Evolutionary conservation across 352 stramenopile species (phyloP).

Genomic region (Globisporangium paroecandrum): DNA sequence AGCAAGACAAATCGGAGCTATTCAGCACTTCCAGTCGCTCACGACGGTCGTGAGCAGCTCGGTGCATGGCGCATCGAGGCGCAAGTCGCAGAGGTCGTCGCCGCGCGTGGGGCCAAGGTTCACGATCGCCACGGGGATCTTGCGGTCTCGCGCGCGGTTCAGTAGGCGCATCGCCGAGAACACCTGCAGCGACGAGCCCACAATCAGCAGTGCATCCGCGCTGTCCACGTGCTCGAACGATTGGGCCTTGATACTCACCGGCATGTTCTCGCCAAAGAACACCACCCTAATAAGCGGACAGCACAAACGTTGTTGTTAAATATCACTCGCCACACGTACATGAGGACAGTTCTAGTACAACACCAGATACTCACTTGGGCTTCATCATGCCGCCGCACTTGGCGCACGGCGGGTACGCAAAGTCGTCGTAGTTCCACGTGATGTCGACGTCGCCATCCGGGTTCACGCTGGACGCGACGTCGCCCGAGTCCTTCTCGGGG

Average conservation of each 20-base stretch:
- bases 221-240: slow-evolving; percentile 70
- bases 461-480: slow-evolving; percentile 81
- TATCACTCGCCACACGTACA: no score
- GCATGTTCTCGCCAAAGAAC: slow-evolving; percentile 97
- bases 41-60: slow-evolving; percentile 44
- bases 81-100: slow-evolving; percentile 74
- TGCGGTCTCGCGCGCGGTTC: slow-evolving; percentile 56
- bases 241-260: slow-evolving; percentile 61
- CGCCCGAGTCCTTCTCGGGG: slow-evolving; percentile 34
- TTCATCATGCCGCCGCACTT: slow-evolving; percentile 82
- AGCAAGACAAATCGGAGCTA: neutral
- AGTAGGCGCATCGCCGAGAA: slow-evolving; percentile 94
- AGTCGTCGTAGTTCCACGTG: slow-evolving; percentile 79
- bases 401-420: slow-evolving; percentile 69
- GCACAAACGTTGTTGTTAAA: neutral
- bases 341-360: neutral
- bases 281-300: slow-evolving; percentile 67
- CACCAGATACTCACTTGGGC: slow-evolving; percentile 42
- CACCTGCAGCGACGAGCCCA: slow-evolving; percentile 93
- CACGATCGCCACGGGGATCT: slow-evolving; percentile 81
- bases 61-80: slow-evolving; percentile 63
- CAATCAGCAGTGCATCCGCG: slow-evolving; percentile 88
- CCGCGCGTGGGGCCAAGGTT: slow-evolving; percentile 87
- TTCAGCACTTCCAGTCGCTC: slow-evolving; percentile 13
- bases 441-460: slow-evolving; percentile 94